Percentiles rank a stretch among this genome's conserved stretches.
These are phyloP conservation scores for Luvunga scandens DNA, from an alignment of 345 rosid species.

Conservation along the genomic window DNA sequence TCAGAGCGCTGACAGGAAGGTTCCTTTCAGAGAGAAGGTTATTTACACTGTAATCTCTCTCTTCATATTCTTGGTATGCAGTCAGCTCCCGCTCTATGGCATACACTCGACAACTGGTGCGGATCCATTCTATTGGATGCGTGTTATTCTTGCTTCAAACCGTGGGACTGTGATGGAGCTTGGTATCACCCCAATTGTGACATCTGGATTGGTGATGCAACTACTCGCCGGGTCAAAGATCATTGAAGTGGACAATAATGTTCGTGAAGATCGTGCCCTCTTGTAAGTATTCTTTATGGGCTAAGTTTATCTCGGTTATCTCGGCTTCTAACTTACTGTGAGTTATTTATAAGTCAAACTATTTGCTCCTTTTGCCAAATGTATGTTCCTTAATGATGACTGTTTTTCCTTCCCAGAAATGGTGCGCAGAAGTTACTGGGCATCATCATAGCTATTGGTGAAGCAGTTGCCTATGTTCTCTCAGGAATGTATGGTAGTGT, in stretches of 20 bases:
- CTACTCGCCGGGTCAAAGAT: slow-evolving; percentile 78
- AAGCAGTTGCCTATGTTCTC: slow-evolving; percentile 81
- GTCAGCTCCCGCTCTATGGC: slow-evolving; percentile 76
- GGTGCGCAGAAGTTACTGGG: slow-evolving; percentile 87
- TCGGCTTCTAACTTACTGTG: not conserved
- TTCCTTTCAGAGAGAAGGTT: slow-evolving; percentile 76
- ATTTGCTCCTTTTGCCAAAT: not conserved
- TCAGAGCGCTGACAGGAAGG: slow-evolving; percentile 69
- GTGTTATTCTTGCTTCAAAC: slow-evolving; percentile 72
- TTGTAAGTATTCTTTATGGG: slow-evolving; percentile 39
- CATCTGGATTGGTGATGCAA: slow-evolving; percentile 78
- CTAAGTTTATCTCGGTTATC: not conserved
- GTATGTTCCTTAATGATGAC: not conserved
- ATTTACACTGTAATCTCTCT: slow-evolving; percentile 74
- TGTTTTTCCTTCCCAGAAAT: slow-evolving; percentile 41
- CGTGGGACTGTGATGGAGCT: slow-evolving; percentile 90
- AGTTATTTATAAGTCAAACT: not conserved
- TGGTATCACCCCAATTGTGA: slow-evolving; percentile 77
- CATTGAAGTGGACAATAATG: slow-evolving; percentile 73
- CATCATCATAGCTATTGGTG: slow-evolving; percentile 71
- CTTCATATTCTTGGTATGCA: slow-evolving; percentile 72
- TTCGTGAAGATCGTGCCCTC: slow-evolving; percentile 76
- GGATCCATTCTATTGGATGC: slow-evolving; percentile 81
- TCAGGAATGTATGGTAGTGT: slow-evolving; percentile 87
- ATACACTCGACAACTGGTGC: slow-evolving; percentile 74